A percentile compares a stretch with the other conserved stretches of the same genome.
Conservation (phyloP, 2,329 filamentous ascomycete genomes). For the Phialophora macrospora region DNA sequence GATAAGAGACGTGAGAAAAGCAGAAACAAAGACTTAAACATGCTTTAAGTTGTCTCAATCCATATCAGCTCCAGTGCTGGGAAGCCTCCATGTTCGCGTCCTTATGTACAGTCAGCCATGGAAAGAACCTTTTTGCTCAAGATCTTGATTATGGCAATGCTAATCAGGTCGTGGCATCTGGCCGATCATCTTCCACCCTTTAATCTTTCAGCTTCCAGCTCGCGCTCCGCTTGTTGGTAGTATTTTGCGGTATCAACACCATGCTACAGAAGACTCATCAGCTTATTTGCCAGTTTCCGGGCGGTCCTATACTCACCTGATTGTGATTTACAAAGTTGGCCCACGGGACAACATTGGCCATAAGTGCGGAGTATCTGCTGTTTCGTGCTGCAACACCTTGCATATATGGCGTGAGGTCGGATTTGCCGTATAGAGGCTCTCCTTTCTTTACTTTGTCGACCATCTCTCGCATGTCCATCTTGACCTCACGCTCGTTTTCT, state of each 20-base stretch:
- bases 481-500: constrained; percentile 88
- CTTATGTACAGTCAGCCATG: constrained; percentile 29
- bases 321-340: constrained; percentile 98
- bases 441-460: constrained; percentile 92
- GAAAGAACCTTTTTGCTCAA: not conserved
- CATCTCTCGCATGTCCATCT: constrained; percentile 99
- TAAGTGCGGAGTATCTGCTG: constrained; percentile 86
- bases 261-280: constrained; percentile 61
- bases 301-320: constrained; percentile 53
- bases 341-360: constrained; percentile 86
- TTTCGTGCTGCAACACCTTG: constrained; percentile 92
- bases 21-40: not conserved
- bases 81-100: not conserved
- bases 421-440: constrained; percentile 84
- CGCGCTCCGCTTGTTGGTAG: constrained; percentile 91
- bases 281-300: constrained; percentile 12
- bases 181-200: constrained; percentile 21
- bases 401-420: constrained; percentile 79
- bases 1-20: not conserved
- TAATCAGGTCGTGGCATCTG: not conserved
- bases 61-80: not conserved
- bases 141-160: not conserved
- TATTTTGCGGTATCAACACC: constrained; percentile 99
- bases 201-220: constrained; percentile 76
- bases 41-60: not conserved